Evolutionary conservation across 2,329 filamentous ascomycete genomes (phyloP), one percentile per base, ranked within the genome.

Genomic region (Ophiostoma tasmaniense): DNA sequence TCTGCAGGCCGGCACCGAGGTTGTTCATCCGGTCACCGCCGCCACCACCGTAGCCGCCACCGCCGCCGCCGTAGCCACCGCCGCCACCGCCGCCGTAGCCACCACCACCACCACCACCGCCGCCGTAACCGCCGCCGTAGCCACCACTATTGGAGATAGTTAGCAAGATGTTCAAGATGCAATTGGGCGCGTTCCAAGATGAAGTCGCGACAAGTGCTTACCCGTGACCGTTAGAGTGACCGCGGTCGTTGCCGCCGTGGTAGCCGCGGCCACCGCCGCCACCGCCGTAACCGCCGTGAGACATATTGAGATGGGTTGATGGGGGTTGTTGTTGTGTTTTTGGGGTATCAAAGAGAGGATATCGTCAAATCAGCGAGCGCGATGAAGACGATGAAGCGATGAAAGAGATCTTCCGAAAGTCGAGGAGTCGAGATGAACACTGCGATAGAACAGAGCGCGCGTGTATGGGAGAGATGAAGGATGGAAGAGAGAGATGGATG

Each of bases 21-120:
- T 90, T 89, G 74, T 89, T 90, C 95, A 99, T 99, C 76, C 91
- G 89, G 81, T 99, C 95, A 79, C 94, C 93, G 73, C 92, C 91
- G 73, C 85, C 89, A 73, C 85, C 88, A 69, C 85, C 80, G 72
- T 75, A 76, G 59, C 76, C 76, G 52, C 77, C 76, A 61, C 76
- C 76, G 59, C 80, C 77, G 28, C 80, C 78, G 30, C 55, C 55
- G 66, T 20, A 20, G 66, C 61, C 67, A 30, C 25, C 20, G 14
- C 59, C 68, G 30, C 69, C 69, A 13, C 45, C 66, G 74, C 80
- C 80, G 72, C 85, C 81, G 72, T 76, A 76, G 45, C 76, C 76
- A 59, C 61, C 80, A 3, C 66, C 66, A 14, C 52, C 30, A 59
- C 30, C 28, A 11, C n/a, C n/a, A n/a, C n/a, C n/a, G n/a, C 64